Base-by-base conservation (phyloP, 306 rosid species). In the Acacia confusa region DNA sequence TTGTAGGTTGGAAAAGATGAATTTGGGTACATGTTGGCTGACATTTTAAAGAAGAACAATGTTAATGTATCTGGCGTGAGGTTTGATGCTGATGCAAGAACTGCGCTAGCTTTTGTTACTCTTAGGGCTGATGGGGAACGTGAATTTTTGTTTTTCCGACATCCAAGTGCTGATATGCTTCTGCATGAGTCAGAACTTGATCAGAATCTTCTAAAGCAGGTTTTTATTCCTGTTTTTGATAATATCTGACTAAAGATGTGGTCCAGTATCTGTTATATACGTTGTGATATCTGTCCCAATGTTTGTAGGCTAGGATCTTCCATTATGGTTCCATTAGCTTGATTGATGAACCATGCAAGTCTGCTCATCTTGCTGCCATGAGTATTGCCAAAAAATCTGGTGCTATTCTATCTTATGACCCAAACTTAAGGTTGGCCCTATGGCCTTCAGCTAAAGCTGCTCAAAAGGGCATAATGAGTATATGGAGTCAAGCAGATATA, bases 81-180 rank as follows among this genome's bases (percentile, higher is more conserved):
- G 80, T 95, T 91, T 80, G 99, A 95, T 72, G 44, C 87, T 34
- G 84, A 43, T 65, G 97, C 99, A 70, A 90, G 99, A 83, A 95
- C 99, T 44, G 95, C 99, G 25, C 79, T 95, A 69, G 91, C 99
- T 24, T 95, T 95, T 75, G 91, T 95, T 77, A 95, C 97, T 0
- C 99, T 95, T 60, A 86, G 94, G 85, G 89, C 91, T 17, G 99
- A 95, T 27, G 99, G 99, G 0, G 99, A 95, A 77, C 92, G 97
- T 0, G 98, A 95, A 68, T 92, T 95, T 84, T 85, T 95, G 77
- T 95, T 95, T 86, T 92, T 91, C 86, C 92, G 95, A 38, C 83
- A 95, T 86, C 98, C 97, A 28, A 95, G 98, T 38, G 98, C 98
- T 81, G 98, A 95, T 84, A 91, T 92, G 97, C 98, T 91, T 85